Evolutionary conservation across 108 stramenopile genomes (phyloP), one percentile per base, ranked within the genome.

Genomic region (Stephanodiscus triporus): DNA sequence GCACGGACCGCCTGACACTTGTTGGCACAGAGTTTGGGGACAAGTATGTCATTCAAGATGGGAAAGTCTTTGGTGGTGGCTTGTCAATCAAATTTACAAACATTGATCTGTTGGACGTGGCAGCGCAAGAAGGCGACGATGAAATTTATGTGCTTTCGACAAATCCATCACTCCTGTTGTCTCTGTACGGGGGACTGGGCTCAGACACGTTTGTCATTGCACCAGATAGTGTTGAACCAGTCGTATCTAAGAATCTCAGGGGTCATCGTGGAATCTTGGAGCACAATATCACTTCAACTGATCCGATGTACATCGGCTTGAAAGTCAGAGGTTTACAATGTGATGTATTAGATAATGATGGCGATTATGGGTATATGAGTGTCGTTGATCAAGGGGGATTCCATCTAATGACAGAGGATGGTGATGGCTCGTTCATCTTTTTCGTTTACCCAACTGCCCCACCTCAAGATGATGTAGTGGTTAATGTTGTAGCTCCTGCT

Each of bases 321-420:
- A 23, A 38, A 24, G 64, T 76, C 29, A 51, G 38, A 61, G 81
- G 81, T 9, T 24, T 82, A 17, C 68, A 68, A 26, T 68, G 54
- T 34, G 70, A 82, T 65, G 70, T 82, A 14, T 32, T 76, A 14
- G 81, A 82, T 40, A 82, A 82, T 49, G 81, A 82, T 65, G 75
- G 75, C 20, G 45, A 72, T 17, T 66, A 64, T 45, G 68, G 68
- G 14, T 82, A 70, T 56, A 40, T 76, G 16, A 71, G 59, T 22
- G 60, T 76, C 9, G 70, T 72, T 11, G 75, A 82, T n/a, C 40
- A 55, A 63, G 75, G 42, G 32, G 75, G 57, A 0, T 48, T 76
- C 14, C 75, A 82, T 38, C 73, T 82, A 30, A 71, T 82, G 75
- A 61, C 49, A n/a, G 81, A 82, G 56, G 81, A 82, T 64, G 61